Evolutionary conservation across 1,284 basidiomycete genomes (phyloP), one percentile per base, ranked within the genome.

Genomic region (Ceratobasidium sp.): DNA sequence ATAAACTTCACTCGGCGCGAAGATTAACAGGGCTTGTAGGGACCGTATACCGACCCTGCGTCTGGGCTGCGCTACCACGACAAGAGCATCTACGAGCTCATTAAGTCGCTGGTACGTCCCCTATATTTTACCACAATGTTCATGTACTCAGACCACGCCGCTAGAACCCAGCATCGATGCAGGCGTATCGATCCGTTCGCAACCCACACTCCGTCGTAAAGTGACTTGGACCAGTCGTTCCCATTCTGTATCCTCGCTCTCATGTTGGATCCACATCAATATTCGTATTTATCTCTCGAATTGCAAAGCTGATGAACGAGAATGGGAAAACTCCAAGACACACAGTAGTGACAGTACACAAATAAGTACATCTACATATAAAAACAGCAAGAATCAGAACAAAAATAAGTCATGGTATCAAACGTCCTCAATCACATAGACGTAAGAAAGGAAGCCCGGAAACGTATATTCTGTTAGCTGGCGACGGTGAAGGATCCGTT

Each of bases 11-110:
- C 53, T 26, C 66, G 10, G 1, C 47, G 28, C 15, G 58, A 11
- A 68, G 54, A 17, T 31, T 63, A 26, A 60, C 15, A 10, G 45
- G 7, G 58, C 23, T 28, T 42, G 6, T 73, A 94, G 92, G 94
- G 92, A 0, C 92, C 91, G 3, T 95, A 96, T 80, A 95, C 93
- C 0, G 94, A 96, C 80, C 94, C 94, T 6, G 89, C 90, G 2
- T 94, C 94, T 0, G 89, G 91, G 0, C 85, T 96, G 23, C 88
- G 94, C 4, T 96, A 94, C 82, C 93, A 96, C 79, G 92, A 95
- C 85, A 94, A 92, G 83, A 93, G 91, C 79, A 89, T 96, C 5
- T 96, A 95, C 82, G 92, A 94, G 74, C 85, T 94, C 53, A 90
- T 96, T 81, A 94, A 93, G 82, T 88, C 89, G 49, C 85, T 96